Evolutionary conservation across 805 yeast genomes (phyloP).

Genomic region (Hanseniaspora guilliermondii): DNA sequence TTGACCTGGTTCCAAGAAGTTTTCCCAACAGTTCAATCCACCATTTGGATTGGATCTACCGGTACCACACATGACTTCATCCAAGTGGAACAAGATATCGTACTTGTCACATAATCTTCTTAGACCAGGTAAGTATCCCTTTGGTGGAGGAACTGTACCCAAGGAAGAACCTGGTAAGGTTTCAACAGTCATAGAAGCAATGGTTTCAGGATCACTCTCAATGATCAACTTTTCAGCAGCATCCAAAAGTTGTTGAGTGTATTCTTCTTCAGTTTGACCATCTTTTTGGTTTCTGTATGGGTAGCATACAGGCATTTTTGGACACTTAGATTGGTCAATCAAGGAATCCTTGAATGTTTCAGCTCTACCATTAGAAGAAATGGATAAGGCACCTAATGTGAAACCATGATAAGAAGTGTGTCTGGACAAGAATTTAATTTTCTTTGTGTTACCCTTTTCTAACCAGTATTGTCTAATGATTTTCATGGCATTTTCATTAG

Average conservation of each 20-base stretch:
- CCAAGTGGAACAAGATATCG: slow-evolving; percentile 38
- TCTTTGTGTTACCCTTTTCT: slow-evolving; percentile 33
- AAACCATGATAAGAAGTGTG: slow-evolving; percentile 39
- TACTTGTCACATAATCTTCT: slow-evolving; percentile 40
- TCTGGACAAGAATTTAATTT: slow-evolving; percentile 34
- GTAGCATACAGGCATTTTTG: slow-evolving; percentile 27
- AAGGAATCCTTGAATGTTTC: slow-evolving; percentile 25
- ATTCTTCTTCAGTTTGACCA: slow-evolving; percentile 32
- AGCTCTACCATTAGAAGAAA: slow-evolving; percentile 31
- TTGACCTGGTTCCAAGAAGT: slow-evolving; percentile 28
- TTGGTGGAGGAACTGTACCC: slow-evolving; percentile 36
- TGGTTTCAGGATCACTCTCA: slow-evolving; percentile 34
- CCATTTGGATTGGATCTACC: slow-evolving; percentile 37
- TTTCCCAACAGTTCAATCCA: slow-evolving; percentile 37
- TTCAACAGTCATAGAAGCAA: slow-evolving; percentile 35
- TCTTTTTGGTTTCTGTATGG: slow-evolving; percentile 26
- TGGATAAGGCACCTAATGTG: slow-evolving; percentile 35
- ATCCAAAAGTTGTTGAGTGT: slow-evolving; percentile 29
- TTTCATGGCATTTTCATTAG: slow-evolving; percentile 54
- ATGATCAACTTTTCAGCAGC: slow-evolving; percentile 34
- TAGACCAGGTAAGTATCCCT: slow-evolving; percentile 37
- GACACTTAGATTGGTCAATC: slow-evolving; percentile 21
- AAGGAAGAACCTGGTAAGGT: slow-evolving; percentile 37
- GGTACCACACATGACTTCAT: slow-evolving; percentile 48
- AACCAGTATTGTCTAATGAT: slow-evolving; percentile 39